Evolutionary conservation across 2,329 filamentous ascomycete genomes (phyloP), one percentile per base, ranked within the genome.

Genomic region (Bertia moriformis): DNA sequence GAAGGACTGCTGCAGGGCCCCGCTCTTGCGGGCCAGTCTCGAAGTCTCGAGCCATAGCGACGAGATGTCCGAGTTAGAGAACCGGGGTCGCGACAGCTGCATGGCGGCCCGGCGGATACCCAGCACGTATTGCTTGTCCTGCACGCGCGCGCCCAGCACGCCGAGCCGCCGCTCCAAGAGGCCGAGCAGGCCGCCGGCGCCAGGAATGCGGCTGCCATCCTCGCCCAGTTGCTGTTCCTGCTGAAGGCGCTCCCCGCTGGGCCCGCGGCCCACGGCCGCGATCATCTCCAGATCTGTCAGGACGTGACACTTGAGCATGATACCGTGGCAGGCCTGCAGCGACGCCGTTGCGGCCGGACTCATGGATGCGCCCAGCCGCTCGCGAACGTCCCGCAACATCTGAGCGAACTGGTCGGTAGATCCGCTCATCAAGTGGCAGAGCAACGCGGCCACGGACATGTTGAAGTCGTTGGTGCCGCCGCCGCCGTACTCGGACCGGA

Each of bases 61-160:
- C 3, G 88, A 89, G 45, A 93, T 77, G 45, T 94, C 83, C 2
- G 74, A 62, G 45, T 83, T 70, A 2, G 67, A 70, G 48, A 85
- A 91, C 19, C 69, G 62, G 4, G 67, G 66, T 27, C 69, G 64
- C 45, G 77, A 75, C 41, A 93, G 57, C 47, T 88, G 77, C 85
- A 98, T 94, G 1, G 82, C 75, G 18, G 91, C 89, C 47, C 91
- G 73, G 41, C 88, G 76, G 30, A 96, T 69, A 1, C 87, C 83
- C 19, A 99, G 66, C 7, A 98, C 61, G 53, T 93, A 96, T 53
- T 95, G 89, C 55, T 98, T 98, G 54, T 98, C 88, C 39, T 78
- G 75, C 27, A 88, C 79, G 50, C 91, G 94, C 1, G 87, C 84
- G 1, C 93, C 91, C 2, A 98, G 65, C 1, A 93, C 71, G 47